phyloP scores from a whole-genome alignment of 2,329 filamentous ascomycete genomes.

The Claviceps pusilla region DNA sequence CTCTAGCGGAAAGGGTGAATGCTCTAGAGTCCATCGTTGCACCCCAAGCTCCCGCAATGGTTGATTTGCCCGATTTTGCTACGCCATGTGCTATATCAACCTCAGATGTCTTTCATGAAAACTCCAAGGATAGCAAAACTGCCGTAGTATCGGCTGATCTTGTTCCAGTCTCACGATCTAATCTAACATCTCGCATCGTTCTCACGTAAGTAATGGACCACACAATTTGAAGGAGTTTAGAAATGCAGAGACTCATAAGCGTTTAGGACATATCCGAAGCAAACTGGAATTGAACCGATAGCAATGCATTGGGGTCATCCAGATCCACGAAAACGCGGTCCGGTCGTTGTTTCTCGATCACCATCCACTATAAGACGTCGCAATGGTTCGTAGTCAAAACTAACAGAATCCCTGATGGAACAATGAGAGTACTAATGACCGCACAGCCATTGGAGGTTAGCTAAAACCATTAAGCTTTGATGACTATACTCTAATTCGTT shows the following conservation, averaged over 20 bases:
- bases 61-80: not conserved
- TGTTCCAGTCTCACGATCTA: conserved; percentile 24
- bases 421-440: not conserved
- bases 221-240: not conserved
- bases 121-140: not conserved
- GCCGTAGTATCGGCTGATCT: not conserved
- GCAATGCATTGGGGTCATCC: conserved; percentile 74
- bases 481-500: not conserved
- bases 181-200: conserved; percentile 39
- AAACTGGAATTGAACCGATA: conserved; percentile 86
- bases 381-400: conserved; percentile 45
- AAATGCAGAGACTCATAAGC: conserved; percentile 1
- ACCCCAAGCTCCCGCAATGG: not conserved
- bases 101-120: not conserved
- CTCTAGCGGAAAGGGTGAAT: conserved; percentile 19
- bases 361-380: conserved; percentile 62
- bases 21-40: conserved; percentile 6
- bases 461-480: conserved; percentile 1
- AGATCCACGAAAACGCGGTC: conserved; percentile 62
- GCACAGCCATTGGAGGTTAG: conserved; percentile 42
- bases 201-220: conserved; percentile 29
- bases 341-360: conserved; percentile 71
- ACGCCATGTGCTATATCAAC: not conserved
- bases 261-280: conserved; percentile 68
- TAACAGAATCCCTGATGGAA: no score